Percentiles rank a stretch among this genome's conserved stretches.
Evolutionary conservation across 2,329 filamentous ascomycete genomes (phyloP).

Genomic region (Corinectria fuckeliana): DNA sequence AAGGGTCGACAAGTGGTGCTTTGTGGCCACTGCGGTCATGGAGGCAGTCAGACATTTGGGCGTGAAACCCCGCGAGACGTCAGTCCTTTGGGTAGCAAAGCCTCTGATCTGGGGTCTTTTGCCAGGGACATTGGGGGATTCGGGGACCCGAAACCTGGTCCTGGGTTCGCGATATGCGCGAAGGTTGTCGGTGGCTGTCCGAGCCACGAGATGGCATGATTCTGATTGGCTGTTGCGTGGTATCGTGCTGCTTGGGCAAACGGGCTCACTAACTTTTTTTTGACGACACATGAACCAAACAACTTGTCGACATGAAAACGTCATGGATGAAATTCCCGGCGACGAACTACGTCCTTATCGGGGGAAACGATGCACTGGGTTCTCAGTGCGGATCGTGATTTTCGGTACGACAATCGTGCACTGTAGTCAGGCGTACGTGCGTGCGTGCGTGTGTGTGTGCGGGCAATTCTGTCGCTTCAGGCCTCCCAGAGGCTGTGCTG

Average conservation of each 20-base stretch:
- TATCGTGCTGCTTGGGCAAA: background rate
- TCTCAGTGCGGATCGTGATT: background rate
- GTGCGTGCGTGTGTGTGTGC: no score
- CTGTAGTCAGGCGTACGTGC: no score
- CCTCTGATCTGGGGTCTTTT: background rate
- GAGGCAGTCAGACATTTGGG: slow-evolving; percentile 6
- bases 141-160: slow-evolving; percentile 1
- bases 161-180: slow-evolving; percentile 9
- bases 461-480: background rate
- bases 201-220: background rate
- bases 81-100: background rate
- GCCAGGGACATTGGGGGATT: no score
- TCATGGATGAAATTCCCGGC: background rate
- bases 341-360: background rate
- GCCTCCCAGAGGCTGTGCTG: background rate
- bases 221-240: slow-evolving; percentile 11
- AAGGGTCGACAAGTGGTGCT: background rate
- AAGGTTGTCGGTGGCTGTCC: slow-evolving; percentile 3
- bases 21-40: background rate
- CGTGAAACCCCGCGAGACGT: slow-evolving; percentile 2
- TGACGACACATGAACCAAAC: slow-evolving; percentile 12
- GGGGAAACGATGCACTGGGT: background rate
- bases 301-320: background rate
- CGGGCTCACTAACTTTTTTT: slow-evolving; percentile 16
- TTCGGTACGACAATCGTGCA: background rate